Percentiles rank a stretch among this genome's conserved stretches.
Conservation (phyloP, 2,329 filamentous ascomycete genomes). For the Diplodia scrobiculata region DNA sequence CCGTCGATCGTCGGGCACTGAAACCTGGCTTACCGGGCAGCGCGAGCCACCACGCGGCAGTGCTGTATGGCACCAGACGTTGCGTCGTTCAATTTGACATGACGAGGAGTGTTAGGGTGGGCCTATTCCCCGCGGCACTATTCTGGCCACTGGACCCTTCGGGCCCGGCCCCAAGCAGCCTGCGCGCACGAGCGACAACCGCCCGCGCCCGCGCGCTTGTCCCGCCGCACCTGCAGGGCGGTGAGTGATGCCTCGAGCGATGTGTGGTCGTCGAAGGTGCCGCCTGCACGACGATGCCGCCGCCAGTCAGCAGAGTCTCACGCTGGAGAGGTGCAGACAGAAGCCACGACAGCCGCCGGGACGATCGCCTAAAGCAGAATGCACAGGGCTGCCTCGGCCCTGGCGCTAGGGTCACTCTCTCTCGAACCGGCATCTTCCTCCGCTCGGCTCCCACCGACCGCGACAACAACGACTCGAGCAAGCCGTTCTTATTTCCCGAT, state of each 20-base stretch:
- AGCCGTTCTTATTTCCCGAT: constrained; percentile 2
- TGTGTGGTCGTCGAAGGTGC: neutral
- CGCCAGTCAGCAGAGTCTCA: neutral
- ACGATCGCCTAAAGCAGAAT: neutral
- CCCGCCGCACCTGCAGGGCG: neutral
- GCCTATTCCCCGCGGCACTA: constrained; percentile 19
- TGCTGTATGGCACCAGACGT: constrained; percentile 11
- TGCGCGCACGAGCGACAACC: neutral
- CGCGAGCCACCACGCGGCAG: constrained; percentile 27
- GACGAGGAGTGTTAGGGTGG: constrained; percentile 7
- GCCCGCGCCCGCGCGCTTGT: neutral
- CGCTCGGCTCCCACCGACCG: neutral
- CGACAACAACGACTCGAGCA: neutral
- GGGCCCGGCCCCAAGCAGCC: neutral
- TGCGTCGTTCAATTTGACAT: constrained; percentile 14
- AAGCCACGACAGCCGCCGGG: neutral
- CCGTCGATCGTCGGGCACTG: constrained; percentile 20
- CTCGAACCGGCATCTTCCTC: constrained; percentile 7
- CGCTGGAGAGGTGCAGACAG: neutral
- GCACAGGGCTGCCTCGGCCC: neutral
- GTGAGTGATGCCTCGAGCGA: neutral
- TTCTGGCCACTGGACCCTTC: neutral
- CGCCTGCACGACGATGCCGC: neutral
- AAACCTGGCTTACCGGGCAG: constrained; percentile 9
- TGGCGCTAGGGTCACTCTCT: neutral